Base-by-base conservation (phyloP, 2,329 filamentous ascomycete species). In the Graphiopsis chlorocephala region DNA sequence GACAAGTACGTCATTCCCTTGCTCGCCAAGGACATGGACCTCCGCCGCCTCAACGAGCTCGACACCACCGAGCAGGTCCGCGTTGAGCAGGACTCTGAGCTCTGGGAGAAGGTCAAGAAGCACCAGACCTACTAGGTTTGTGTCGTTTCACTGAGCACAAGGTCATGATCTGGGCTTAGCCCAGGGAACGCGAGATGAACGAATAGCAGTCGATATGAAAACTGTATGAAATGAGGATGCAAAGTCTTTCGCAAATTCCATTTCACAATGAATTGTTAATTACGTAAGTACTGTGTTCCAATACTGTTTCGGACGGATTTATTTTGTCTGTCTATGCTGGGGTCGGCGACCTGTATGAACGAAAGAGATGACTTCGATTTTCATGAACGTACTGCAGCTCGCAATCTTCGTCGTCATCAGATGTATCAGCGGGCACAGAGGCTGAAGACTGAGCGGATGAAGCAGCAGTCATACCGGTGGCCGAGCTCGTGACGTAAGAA, bases 1-100 rank as follows among this genome's bases (percentile, higher is more conserved):
- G 89, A 91, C 74, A 87, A 88, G 6, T 91, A 91, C 71, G 89
- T 92, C 31, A 81, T 86, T 56, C 90, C 89, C 2, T 74, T 92
- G 65, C 78, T 92, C 59, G 88, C 87, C 69, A 83, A 83, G 74
- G 82, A 84, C 10, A 91, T 91, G 88, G 89, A 92, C 74, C 75
- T 92, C 67, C 80, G 88, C 62, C 80, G 89, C 53, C 84, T 86
- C 68, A 86, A 90, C 75, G 90, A 92, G 77, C 76, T 90, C 72
- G 86, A 89, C 68, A 86, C 84, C 8, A 81, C 77, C 68, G 79
- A 81, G 65, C 67, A 72, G 63, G 72, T 77, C 17, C 65, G 65
- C 17, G 75, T 77, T 4, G 75, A 76, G 71, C 68, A 68, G 65
- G 74, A 77, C 63, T 65, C 68, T 38, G 63, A 65, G 47, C 61